A percentile compares a stretch with the other conserved stretches of the same genome.
phyloP scores from a whole-genome alignment of 2,329 filamentous ascomycete genomes.

The Arthrobotrys sinensis region DNA sequence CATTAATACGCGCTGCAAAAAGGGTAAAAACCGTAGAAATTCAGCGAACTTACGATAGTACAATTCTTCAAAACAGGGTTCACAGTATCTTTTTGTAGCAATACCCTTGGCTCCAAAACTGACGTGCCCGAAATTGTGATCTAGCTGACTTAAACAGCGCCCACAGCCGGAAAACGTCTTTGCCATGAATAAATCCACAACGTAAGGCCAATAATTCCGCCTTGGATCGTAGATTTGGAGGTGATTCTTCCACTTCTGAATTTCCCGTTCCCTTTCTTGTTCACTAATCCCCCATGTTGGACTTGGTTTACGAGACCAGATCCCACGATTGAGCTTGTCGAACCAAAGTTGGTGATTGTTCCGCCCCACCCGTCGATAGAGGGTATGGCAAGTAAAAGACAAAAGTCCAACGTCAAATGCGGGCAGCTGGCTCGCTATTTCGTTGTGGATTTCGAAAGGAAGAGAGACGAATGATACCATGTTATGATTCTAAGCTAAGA shows the following conservation, averaged over 20 bases:
- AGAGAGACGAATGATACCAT: not conserved
- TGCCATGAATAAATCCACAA: not conserved
- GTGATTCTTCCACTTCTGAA: not conserved
- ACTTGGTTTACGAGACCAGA: no score
- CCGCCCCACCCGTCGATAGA: not conserved
- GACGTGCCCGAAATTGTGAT: not conserved
- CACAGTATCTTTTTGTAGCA: not conserved
- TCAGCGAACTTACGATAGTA: not conserved
- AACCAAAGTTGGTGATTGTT: not conserved
- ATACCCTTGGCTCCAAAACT: not conserved
- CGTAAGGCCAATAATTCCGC: not conserved
- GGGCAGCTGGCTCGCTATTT: not conserved
- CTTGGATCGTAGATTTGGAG: not conserved
- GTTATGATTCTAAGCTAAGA: not conserved
- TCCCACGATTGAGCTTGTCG: not conserved
- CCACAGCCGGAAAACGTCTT: not conserved
- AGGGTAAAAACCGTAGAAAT: no score
- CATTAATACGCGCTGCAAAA: no score
- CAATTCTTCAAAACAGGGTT: not conserved
- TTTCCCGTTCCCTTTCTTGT: no score
- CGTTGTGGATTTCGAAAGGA: not conserved
- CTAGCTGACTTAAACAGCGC: not conserved
- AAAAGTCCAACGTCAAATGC: conserved; percentile 2
- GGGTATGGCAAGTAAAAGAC: not conserved
- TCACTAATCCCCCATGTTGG: no score